A percentile compares a stretch with the other conserved stretches of the same genome.
Evolutionary conservation across 768 basidiomycete genomes (phyloP).

Genomic region (Terana coerulea): DNA sequence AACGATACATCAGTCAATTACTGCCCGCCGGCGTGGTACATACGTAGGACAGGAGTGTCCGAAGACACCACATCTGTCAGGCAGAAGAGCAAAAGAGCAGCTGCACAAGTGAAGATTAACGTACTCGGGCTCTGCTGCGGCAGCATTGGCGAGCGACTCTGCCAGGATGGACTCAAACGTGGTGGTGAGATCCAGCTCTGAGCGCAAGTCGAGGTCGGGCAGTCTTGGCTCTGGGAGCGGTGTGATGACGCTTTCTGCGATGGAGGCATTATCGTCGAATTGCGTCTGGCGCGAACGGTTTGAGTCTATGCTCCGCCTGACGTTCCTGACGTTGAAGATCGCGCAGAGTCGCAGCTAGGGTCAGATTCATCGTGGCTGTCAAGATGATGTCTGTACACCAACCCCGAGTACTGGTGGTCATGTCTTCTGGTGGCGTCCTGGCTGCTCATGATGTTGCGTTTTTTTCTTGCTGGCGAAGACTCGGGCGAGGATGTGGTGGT

Average conservation of each 20-base stretch:
- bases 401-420: slow-evolving; percentile 13
- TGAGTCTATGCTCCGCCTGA: slow-evolving; percentile 5
- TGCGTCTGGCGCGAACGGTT: background rate
- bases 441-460: background rate
- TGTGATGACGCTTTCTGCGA: slow-evolving; percentile 11
- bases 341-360: slow-evolving; percentile 4
- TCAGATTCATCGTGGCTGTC: slow-evolving; percentile 9
- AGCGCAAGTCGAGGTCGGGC: slow-evolving; percentile 25
- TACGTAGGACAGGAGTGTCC: slow-evolving; percentile 2
- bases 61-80: background rate
- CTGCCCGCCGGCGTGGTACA: background rate
- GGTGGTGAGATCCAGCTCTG: slow-evolving; percentile 25
- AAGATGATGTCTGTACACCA: slow-evolving; percentile 7
- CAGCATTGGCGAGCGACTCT: slow-evolving; percentile 2
- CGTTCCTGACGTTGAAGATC: slow-evolving; percentile 6
- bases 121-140: slow-evolving; percentile 17
- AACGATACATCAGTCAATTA: slow-evolving; percentile 3
- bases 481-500: background rate
- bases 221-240: slow-evolving; percentile 13
- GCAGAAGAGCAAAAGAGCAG: background rate
- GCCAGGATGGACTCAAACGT: slow-evolving; percentile 26
- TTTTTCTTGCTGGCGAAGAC: background rate
- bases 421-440: background rate
- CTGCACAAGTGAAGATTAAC: slow-evolving; percentile 6
- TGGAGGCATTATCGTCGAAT: slow-evolving; percentile 11